Evolutionary conservation across 2,329 filamentous ascomycete species (phyloP), one percentile per base, ranked within the genome.

Genomic region (Colletotrichum tanaceti): DNA sequence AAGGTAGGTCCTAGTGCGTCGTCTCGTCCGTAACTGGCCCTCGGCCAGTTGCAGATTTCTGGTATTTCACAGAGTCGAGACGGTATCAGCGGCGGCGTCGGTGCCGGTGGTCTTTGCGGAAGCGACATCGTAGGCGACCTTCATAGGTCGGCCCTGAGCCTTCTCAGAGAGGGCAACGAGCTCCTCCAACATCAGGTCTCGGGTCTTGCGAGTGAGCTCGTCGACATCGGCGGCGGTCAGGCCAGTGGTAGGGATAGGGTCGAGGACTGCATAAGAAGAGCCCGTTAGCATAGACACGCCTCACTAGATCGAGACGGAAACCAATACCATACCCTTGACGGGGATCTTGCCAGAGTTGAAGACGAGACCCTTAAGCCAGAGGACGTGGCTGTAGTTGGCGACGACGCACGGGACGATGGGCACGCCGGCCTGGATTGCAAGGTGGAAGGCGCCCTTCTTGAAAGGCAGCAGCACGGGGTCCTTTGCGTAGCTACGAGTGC

Each of bases 361-460:
- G 47, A 87, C 82, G 73, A 87, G 77, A 52, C 84, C 83, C 80
- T 90, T 89, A 73, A 90, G 79, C 74, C 88, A 89, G 71, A 94
- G 80, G 41, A 94, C 77, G 76, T 93, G 87, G 73, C 90, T 90
- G 79, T 95, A 95, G 80, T 94, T 94, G 77, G 92, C 91, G 38
- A 89, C 87, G 54, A 94, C 91, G 43, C 97, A 87, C 0, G 96
- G 96, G 4, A 99, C 91, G 74, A 99, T 93, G 32, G 94, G 94
- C 6, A 98, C 96, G 72, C 93, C 92, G 2, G 95, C 95, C 84
- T 98, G 93, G 22, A 99, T 89, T 53, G 96, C 96, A 41, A 99
- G 86, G 79, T 99, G 95, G 81, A 99, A 99, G 54, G 95, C 96
- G 68, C 96, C 96, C 85, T 99, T 99, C 83, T 99, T 99, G 86